These are phyloP conservation scores for Emmonsia crescens DNA, from an alignment of 2,329 filamentous ascomycete species.

Conservation along the genomic window DNA sequence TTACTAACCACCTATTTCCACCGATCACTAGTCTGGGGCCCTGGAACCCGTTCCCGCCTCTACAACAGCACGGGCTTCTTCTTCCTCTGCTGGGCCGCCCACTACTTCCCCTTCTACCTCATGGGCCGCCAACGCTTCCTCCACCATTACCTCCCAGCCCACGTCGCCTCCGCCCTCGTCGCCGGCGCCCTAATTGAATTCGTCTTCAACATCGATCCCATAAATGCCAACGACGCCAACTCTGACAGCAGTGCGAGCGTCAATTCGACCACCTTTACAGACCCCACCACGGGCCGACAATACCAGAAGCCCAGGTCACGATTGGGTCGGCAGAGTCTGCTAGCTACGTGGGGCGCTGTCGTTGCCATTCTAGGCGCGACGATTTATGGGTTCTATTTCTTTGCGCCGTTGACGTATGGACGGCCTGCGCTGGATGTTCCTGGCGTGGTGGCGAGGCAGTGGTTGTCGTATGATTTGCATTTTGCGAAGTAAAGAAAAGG, in stretches of 20 bases:
- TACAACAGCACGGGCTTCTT: constrained; percentile 99
- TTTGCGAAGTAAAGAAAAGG: constrained; percentile 97
- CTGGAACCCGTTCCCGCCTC: constrained; percentile 79
- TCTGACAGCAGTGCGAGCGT: constrained; percentile 29
- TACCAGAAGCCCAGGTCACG: constrained; percentile 73
- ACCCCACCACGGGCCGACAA: constrained; percentile 38
- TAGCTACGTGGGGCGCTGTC: constrained; percentile 68
- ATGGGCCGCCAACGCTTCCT: constrained; percentile 98
- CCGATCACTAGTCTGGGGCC: constrained; percentile 29
- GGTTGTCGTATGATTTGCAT: constrained; percentile 94
- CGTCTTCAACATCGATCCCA: constrained; percentile 81
- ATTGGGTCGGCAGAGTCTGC: constrained; percentile 65
- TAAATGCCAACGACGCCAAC: constrained; percentile 45
- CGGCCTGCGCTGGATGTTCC: constrained; percentile 75
- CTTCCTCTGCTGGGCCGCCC: constrained; percentile 94
- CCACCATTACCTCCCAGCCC: constrained; percentile 92
- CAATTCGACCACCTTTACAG: constrained; percentile 31
- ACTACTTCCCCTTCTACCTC: constrained; percentile 94
- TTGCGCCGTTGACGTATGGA: constrained; percentile 89
- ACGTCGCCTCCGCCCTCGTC: constrained; percentile 81
- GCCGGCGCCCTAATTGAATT: constrained; percentile 90
- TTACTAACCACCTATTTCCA: constrained; percentile 15
- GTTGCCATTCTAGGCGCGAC: constrained; percentile 57
- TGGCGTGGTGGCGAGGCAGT: constrained; percentile 74
- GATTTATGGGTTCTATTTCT: constrained; percentile 78